These are phyloP conservation scores for Lichtheimia ornata DNA, from an alignment of 371 early-diverging fungal species.

Conservation along the genomic window DNA sequence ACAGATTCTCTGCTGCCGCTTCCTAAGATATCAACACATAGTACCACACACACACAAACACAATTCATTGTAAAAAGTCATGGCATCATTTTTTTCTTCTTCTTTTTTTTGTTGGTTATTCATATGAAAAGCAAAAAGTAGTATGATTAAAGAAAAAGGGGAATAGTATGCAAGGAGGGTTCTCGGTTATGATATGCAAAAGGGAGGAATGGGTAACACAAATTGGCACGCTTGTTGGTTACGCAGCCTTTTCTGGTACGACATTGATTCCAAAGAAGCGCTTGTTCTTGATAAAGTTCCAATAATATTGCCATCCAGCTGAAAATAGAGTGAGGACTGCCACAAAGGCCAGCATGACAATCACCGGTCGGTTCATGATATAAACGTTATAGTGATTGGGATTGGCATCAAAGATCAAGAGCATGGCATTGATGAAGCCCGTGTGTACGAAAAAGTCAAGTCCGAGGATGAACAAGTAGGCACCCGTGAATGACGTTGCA, in stretches of 20 bases:
- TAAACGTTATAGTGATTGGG: constrained; percentile 36
- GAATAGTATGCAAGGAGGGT: too few species aligned
- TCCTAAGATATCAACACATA: constrained; percentile 9
- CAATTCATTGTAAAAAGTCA: too few species aligned
- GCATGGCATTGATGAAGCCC: constrained; percentile 49
- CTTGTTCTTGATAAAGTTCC: constrained; percentile 37
- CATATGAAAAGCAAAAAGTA: background rate
- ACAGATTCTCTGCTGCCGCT: constrained; percentile 24
- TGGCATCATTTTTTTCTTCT: background rate
- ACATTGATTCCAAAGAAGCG: constrained; percentile 45
- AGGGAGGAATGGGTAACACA: background rate
- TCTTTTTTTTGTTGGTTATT: background rate
- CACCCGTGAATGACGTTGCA: constrained; percentile 49
- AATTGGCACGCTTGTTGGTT: background rate
- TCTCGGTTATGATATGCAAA: too few species aligned
- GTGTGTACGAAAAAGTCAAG: constrained; percentile 58
- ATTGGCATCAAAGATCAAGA: constrained; percentile 47
- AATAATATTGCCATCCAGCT: constrained; percentile 48
- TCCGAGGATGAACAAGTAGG: constrained; percentile 51
- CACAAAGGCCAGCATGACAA: constrained; percentile 46
- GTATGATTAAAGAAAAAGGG: background rate
- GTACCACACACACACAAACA: too few species aligned
- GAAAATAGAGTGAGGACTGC: constrained; percentile 32
- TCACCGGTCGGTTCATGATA: constrained; percentile 34
- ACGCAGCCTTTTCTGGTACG: constrained; percentile 3